phyloP scores from a whole-genome alignment of 2,329 filamentous ascomycete species.

The Phialophora verrucosa region DNA sequence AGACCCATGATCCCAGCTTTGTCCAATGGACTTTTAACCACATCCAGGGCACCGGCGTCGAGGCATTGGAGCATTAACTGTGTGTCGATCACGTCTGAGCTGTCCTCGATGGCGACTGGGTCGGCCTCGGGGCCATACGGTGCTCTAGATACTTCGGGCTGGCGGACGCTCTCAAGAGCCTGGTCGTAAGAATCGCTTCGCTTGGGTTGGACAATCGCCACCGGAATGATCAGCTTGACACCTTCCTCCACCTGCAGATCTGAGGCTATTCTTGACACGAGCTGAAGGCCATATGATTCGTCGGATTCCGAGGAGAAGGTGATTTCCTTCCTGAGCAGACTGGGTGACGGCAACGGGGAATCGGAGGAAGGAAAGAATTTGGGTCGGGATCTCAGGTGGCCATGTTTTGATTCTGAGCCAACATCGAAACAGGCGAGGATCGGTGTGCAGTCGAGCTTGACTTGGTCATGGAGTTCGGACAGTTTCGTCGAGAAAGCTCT shows the following conservation, averaged over 20 bases:
- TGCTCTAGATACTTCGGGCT: slow-evolving; percentile 26
- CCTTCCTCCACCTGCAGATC: slow-evolving; percentile 58
- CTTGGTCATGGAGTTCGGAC: slow-evolving; percentile 54
- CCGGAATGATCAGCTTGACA: slow-evolving; percentile 56
- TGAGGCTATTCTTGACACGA: slow-evolving; percentile 55
- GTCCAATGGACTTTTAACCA: slow-evolving; percentile 79
- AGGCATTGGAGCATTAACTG: slow-evolving; percentile 72
- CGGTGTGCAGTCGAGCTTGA: slow-evolving; percentile 54
- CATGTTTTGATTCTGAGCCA: slow-evolving; percentile 50
- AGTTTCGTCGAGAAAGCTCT: slow-evolving; percentile 60
- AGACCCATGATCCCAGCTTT: slow-evolving; percentile 75
- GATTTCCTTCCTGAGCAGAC: slow-evolving; percentile 43
- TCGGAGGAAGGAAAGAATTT: slow-evolving; percentile 44
- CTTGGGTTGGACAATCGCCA: slow-evolving; percentile 52
- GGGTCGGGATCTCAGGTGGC: slow-evolving; percentile 42
- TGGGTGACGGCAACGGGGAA: slow-evolving; percentile 42
- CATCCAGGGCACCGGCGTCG: slow-evolving; percentile 84
- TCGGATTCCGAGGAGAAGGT: slow-evolving; percentile 53
- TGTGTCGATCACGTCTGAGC: slow-evolving; percentile 53
- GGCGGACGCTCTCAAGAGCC: slow-evolving; percentile 17
- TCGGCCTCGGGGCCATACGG: slow-evolving; percentile 34
- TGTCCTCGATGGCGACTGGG: slow-evolving; percentile 39
- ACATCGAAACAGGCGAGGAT: slow-evolving; percentile 63
- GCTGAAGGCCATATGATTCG: slow-evolving; percentile 55
- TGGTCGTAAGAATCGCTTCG: slow-evolving; percentile 38